phyloP scores from a whole-genome alignment of 2,329 filamentous ascomycete species.

The Ophiosphaerella herpotricha region DNA sequence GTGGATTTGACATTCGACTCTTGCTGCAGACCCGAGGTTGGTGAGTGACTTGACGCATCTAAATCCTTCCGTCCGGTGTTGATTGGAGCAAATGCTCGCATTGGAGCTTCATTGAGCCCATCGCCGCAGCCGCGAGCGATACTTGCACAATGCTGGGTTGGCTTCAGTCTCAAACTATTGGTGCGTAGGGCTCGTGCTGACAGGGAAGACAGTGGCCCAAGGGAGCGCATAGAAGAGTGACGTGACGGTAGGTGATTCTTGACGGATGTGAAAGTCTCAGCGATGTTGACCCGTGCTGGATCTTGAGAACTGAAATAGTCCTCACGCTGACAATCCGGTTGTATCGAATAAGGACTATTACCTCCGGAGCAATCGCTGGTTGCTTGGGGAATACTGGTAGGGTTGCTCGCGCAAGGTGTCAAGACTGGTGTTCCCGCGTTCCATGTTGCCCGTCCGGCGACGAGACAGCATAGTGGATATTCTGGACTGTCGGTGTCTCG shows the following conservation, averaged over 20 bases:
- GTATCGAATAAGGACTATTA: constrained; percentile 30
- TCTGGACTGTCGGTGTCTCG: constrained; percentile 59
- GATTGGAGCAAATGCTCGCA: background rate
- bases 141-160: constrained; percentile 40
- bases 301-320: constrained; percentile 41
- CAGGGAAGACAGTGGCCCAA: constrained; percentile 32
- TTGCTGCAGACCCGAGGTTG: constrained; percentile 17
- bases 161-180: constrained; percentile 32
- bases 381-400: constrained; percentile 17
- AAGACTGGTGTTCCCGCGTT: constrained; percentile 19
- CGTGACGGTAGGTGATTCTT: constrained; percentile 31
- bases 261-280: constrained; percentile 37
- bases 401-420: constrained; percentile 13
- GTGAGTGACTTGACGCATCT: constrained; percentile 10
- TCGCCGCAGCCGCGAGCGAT: constrained; percentile 48
- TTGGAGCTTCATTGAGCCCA: constrained; percentile 32
- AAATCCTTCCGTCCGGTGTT: background rate
- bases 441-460: constrained; percentile 49
- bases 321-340: constrained; percentile 54
- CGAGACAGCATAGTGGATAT: constrained; percentile 63
- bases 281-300: constrained; percentile 31
- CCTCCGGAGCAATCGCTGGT: constrained; percentile 19
- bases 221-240: constrained; percentile 43
- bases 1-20: constrained; percentile 8
- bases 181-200: constrained; percentile 33